A percentile compares a stretch with the other conserved stretches of the same genome.
Evolutionary conservation across 2,329 filamentous ascomycete species (phyloP).

Genomic region (Trichophyton schoenleinii): DNA sequence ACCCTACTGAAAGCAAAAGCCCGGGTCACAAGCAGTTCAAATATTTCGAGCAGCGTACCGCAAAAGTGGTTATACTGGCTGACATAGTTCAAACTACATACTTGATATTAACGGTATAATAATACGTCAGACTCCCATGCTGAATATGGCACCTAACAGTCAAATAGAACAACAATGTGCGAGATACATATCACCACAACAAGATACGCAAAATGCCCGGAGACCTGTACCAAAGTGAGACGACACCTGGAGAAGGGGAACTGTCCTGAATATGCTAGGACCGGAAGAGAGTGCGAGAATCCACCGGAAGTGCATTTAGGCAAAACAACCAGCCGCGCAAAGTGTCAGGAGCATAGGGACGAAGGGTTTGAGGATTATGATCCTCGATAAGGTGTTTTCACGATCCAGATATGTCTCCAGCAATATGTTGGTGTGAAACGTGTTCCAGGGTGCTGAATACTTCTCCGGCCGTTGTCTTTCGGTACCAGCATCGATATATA

Average conservation of each 20-base stretch:
- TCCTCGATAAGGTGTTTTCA: neutral
- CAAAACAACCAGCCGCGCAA: neutral
- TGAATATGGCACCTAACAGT: too few species aligned
- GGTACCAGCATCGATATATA: neutral
- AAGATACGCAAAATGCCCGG: too few species aligned
- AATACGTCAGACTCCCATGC: too few species aligned
- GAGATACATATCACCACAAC: too few species aligned
- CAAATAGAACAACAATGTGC: too few species aligned
- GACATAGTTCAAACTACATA: too few species aligned
- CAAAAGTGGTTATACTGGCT: neutral
- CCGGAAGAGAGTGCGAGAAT: neutral
- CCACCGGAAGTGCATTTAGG: neutral
- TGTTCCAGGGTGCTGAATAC: neutral
- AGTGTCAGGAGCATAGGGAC: neutral
- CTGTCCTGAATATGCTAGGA: too few species aligned
- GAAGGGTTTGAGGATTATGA: neutral
- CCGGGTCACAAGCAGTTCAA: too few species aligned
- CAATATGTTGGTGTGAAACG: neutral
- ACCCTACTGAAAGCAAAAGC: too few species aligned
- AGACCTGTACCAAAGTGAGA: too few species aligned
- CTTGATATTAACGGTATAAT: too few species aligned
- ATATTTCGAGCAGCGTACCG: neutral
- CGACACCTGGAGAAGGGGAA: too few species aligned
- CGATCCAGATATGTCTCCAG: neutral
- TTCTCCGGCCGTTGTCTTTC: neutral